A percentile compares a stretch with the other conserved stretches of the same genome.
Conservation (phyloP, 257 asterid species). For the Scutellaria minor region DNA sequence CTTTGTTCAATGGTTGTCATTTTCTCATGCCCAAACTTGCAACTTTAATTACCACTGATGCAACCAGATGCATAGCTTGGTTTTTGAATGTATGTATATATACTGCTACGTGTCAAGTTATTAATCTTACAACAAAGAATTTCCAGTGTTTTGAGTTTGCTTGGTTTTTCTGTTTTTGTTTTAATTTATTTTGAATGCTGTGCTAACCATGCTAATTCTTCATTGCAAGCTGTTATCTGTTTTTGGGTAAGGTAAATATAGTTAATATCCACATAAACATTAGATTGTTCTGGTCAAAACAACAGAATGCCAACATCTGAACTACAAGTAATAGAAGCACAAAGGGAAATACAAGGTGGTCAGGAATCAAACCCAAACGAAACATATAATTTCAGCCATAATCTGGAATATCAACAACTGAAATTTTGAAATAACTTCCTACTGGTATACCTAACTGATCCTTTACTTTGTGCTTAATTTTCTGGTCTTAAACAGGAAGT, state of each 20-base stretch:
- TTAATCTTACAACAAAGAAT: no score
- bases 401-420: not conserved
- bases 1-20: slow-evolving; percentile 14
- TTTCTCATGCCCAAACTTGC: slow-evolving; percentile 5
- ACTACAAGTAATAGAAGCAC: not conserved
- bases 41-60: not conserved
- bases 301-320: not conserved
- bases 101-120: no score
- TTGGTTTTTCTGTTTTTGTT: no score
- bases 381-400: not conserved
- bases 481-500: slow-evolving; percentile 69
- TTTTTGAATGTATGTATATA: no score
- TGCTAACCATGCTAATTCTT: no score
- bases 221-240: no score
- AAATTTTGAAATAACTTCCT: not conserved
- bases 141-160: no score
- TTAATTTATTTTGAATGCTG: no score
- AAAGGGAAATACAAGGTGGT: slow-evolving; percentile 1
- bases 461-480: slow-evolving; percentile 14
- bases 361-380: not conserved
- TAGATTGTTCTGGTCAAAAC: no score
- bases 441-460: slow-evolving; percentile 4
- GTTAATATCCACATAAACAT: no score
- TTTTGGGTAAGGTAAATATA: no score
- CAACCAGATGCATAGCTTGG: not conserved